Evolutionary conservation across 495 filamentous ascomycete genomes (phyloP).

Genomic region (Chaetomium tenue): DNA sequence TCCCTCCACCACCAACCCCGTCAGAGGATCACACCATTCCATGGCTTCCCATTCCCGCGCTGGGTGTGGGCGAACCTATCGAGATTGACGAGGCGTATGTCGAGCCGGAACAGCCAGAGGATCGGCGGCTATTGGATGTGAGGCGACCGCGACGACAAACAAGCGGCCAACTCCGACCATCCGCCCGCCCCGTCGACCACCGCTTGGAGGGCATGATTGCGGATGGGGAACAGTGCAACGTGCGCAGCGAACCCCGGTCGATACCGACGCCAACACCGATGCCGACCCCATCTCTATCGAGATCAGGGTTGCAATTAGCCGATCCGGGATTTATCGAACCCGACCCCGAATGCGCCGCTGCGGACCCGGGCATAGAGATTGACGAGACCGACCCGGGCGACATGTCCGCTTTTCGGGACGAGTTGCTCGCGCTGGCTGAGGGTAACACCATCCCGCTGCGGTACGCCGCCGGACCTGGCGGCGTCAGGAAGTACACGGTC

Average conservation of each 20-base stretch:
- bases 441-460: constrained; percentile 28
- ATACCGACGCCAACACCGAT: constrained; percentile 12
- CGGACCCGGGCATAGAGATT: constrained; percentile 23
- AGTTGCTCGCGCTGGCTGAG: constrained; percentile 27
- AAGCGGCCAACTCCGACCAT: constrained; percentile 25
- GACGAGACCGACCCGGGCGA: constrained; percentile 30
- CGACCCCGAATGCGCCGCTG: constrained; percentile 23
- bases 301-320: neutral
- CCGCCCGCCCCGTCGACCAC: constrained; percentile 27
- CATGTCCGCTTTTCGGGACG: constrained; percentile 3
- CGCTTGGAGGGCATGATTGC: constrained; percentile 37
- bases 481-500: constrained; percentile 39
- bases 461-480: constrained; percentile 31
- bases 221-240: constrained; percentile 39
- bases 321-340: constrained; percentile 15
- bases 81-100: constrained; percentile 14
- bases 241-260: constrained; percentile 29
- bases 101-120: neutral
- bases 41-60: neutral
- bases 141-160: constrained; percentile 22
- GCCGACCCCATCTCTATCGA: constrained; percentile 13
- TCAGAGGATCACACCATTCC: neutral
- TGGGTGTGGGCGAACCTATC: constrained; percentile 7
- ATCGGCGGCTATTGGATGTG: constrained; percentile 8
- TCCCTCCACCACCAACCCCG: neutral